Conservation (phyloP, 1,284 basidiomycete genomes). For the Erythrobasidium hasegawianum region DNA sequence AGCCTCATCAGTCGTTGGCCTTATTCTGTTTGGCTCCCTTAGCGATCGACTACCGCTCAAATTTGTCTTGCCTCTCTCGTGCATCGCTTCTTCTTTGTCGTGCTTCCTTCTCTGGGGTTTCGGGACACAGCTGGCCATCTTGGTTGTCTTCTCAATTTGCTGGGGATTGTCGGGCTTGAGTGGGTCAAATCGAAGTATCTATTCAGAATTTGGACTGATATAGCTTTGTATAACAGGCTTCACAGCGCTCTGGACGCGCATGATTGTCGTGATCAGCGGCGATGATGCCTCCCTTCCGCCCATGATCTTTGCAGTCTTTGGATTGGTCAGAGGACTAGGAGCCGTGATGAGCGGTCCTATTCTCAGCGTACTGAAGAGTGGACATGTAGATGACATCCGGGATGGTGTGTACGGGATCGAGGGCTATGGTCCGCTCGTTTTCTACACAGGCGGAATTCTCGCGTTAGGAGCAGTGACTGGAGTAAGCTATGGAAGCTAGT, state of each 20-base stretch:
- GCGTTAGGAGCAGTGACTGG: slow-evolving; percentile 22
- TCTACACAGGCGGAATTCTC: slow-evolving; percentile 23
- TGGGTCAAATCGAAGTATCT: neutral
- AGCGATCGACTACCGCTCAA: slow-evolving; percentile 47
- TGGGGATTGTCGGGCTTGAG: slow-evolving; percentile 41
- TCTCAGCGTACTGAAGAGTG: slow-evolving; percentile 3
- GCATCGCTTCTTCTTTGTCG: slow-evolving; percentile 45
- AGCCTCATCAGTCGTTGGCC: slow-evolving; percentile 48
- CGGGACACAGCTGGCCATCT: slow-evolving; percentile 43
- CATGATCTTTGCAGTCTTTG: slow-evolving; percentile 48
- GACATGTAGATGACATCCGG: neutral
- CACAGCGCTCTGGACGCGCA: slow-evolving; percentile 46
- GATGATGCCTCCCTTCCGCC: slow-evolving; percentile 48
- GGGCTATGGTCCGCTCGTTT: slow-evolving; percentile 19
- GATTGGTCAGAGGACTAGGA: slow-evolving; percentile 48
- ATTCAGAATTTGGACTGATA: neutral
- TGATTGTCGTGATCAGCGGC: slow-evolving; percentile 46
- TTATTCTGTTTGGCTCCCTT: slow-evolving; percentile 47
- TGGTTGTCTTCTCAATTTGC: slow-evolving; percentile 45
- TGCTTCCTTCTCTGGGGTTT: slow-evolving; percentile 51
- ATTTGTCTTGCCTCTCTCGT: slow-evolving; percentile 46
- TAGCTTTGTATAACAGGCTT: slow-evolving; percentile 43
- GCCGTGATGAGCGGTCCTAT: slow-evolving; percentile 48
- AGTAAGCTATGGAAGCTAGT: neutral
- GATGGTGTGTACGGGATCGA: neutral